Evolutionary conservation across 192 early-diverging fungal genomes (phyloP).

Genomic region (Coemansia sp.): DNA sequence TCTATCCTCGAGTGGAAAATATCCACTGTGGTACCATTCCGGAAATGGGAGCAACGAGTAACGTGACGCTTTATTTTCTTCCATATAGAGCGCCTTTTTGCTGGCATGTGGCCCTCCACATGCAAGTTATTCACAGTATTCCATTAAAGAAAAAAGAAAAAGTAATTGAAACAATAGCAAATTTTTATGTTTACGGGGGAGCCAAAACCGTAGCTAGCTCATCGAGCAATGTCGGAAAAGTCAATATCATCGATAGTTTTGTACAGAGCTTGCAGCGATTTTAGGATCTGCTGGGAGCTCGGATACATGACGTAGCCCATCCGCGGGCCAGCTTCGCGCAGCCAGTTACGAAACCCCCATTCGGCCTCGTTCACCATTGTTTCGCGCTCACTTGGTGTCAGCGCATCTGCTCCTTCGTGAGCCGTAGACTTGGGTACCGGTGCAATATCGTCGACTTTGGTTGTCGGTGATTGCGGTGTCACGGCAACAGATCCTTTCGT

Average conservation of each 20-base stretch:
- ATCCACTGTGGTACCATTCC: too few relatives aligned
- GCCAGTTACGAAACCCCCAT: slow-evolving; percentile 40
- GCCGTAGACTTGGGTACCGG: not conserved
- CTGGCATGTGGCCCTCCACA: not conserved
- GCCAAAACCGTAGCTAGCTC: not conserved
- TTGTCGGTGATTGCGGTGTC: slow-evolving; percentile 18
- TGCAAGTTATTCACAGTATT: not conserved
- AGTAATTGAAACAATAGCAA: not conserved
- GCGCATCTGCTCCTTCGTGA: not conserved
- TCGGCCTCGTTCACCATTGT: slow-evolving; percentile 36
- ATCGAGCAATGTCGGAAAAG: slow-evolving; percentile 16
- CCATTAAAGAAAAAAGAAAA: slow-evolving; percentile 2
- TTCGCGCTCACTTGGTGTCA: slow-evolving; percentile 30
- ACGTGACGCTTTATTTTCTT: too few relatives aligned
- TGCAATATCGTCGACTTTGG: not conserved
- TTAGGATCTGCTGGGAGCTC: slow-evolving; percentile 45
- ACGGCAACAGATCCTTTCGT: slow-evolving; percentile 7
- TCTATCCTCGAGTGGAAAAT: too few relatives aligned
- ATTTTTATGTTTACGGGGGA: not conserved
- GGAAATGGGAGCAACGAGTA: too few relatives aligned
- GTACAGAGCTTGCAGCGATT: slow-evolving; percentile 31
- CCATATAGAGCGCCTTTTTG: too few relatives aligned
- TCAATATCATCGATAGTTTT: slow-evolving; percentile 27
- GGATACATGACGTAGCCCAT: slow-evolving; percentile 47
- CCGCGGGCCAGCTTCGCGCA: slow-evolving; percentile 19